Base-by-base conservation (phyloP, 805 yeast genomes). In the Zygosaccharomyces gambellarensis region DNA sequence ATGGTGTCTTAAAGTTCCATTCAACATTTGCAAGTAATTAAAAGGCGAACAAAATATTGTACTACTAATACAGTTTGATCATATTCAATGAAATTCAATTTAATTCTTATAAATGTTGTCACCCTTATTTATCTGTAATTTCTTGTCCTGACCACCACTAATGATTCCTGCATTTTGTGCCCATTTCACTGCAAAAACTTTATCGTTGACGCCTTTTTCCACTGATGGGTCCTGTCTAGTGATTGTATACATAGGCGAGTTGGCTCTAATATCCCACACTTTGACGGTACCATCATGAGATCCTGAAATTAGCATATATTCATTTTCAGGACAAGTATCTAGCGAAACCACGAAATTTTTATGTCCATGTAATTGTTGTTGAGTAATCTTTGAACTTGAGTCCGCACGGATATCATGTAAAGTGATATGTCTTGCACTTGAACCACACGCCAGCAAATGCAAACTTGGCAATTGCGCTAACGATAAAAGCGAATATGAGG, bases 261-360 rank as follows among this genome's bases (percentile, higher is more conserved):
- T 85, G 4, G 97, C 85, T 63, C 99, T 82, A 8, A 92, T 79
- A 68, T 92, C 99, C 99, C 99, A 94, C 19, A 94, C 85, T 62
- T 90, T 83, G 39, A 85, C 92, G 0, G 96, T 87, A 23, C 98
- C 97, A 68, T 94, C 99, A 65, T 90, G 97, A n/a, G 97, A 88
- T 10, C 85, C 96, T 4, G 96, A 87, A 19, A 87, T 81, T 59
- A 94, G 77, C 83, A 88, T 81, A 69, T 87, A 83, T 44, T 83
- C 87, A 63, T 83, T 87, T 47, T 78, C 79, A 6, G 97, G 95
- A 50, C 83, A 78, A 4, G 85, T 79, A 27, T 84, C 80, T 56
- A 94, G 72, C 1, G 84, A 78, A 9, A 85, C 92, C 34, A 94
- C 98, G 64, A 94, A 90, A 69, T 90, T 92, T 39, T 85, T 80